These are phyloP conservation scores for Cunninghamia lanceolata DNA, from an alignment of 75 land plant genomes.

Conservation along the genomic window DNA sequence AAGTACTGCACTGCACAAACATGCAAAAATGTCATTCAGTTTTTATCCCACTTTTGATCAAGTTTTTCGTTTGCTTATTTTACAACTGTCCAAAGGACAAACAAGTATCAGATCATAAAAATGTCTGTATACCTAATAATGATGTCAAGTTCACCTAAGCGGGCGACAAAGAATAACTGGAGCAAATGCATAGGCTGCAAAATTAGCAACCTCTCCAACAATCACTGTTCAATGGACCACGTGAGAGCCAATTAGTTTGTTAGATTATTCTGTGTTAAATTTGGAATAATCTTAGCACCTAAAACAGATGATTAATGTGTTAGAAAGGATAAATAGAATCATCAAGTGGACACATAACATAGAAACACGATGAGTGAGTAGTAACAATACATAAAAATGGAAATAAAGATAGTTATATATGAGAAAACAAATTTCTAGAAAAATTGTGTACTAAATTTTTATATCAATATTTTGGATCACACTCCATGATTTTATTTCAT, in stretches of 20 bases:
- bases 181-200: slow-evolving; percentile 83
- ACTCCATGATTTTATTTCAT: too few species aligned
- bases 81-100: not conserved
- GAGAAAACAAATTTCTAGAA: too few species aligned
- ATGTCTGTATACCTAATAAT: slow-evolving; percentile 57
- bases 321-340: too few species aligned
- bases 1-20: slow-evolving; percentile 64
- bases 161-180: slow-evolving; percentile 82
- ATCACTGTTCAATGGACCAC: too few species aligned
- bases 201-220: too few species aligned
- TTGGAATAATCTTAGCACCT: too few species aligned
- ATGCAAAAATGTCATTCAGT: not conserved
- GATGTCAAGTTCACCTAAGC: slow-evolving; percentile 74
- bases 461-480: too few species aligned
- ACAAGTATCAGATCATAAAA: not conserved
- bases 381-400: not conserved
- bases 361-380: not conserved
- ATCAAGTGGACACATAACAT: not conserved
- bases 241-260: too few species aligned
- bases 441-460: too few species aligned
- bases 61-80: not conserved
- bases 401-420: not conserved
- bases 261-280: too few species aligned
- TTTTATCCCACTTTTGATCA: too few species aligned
- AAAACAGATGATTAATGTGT: too few species aligned